Base-by-base conservation (phyloP, 345 rosid genomes). In the Odontarrhena argentea region DNA sequence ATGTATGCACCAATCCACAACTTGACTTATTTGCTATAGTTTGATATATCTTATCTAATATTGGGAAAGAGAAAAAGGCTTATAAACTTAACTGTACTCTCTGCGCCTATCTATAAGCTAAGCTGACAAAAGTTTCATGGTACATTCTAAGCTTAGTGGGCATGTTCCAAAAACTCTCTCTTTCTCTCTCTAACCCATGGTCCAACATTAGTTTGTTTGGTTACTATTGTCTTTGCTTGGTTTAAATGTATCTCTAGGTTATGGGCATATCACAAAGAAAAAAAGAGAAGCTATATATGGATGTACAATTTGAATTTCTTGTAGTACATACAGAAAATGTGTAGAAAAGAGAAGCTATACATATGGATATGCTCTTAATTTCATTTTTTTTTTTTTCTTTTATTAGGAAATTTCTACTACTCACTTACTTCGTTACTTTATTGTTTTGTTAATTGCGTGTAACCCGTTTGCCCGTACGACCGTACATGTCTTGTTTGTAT, bases 171-270 rank as follows among this genome's bases (percentile, higher is more conserved):
- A 66, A 71, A 36, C 47, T 60, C 63, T 60, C 67, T 51, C 64
- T 75, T 51, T 67, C 49, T 70, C 68, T 43, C 69, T 62, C 51
- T 72, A 66, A 65, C 65, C 63, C 28, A 58, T 63, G 80, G 61
- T 77, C 73, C 65, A 65, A 47, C 63, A 12, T 55, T 71, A 69
- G 77, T 79, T 67, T 78, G 84, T 74, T 62, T 74, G 82, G 79
- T 75, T 80, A 74, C 75, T 63, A 62, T 77, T 70, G 70, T 71
- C 74, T 76, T 79, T 56, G 77, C 67, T 76, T 66, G 81, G 62
- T 76, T 73, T 75, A 63, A 76, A 78, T 74, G 64, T 84, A 69
- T 47, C 52, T 65, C 76, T 79, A 80, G 76, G 79, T 55, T 55
- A 63, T 69, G 83, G 55, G 76, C 79, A 78, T 79, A 81, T 18